Base-by-base conservation (phyloP, 2,329 filamentous ascomycete species). In the Calonectria multiphialidica region DNA sequence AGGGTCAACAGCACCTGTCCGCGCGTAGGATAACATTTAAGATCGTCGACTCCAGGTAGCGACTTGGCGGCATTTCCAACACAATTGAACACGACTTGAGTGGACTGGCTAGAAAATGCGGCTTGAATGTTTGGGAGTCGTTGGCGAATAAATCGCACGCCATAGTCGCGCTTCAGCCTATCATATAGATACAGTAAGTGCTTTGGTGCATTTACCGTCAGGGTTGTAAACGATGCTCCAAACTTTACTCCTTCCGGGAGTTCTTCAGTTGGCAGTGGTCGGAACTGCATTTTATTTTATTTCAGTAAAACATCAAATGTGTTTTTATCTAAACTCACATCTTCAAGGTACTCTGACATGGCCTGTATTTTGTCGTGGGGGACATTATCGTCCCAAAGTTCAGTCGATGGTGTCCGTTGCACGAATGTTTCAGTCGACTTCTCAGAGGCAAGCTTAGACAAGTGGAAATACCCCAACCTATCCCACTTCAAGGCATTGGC, bases 401-500 rank as follows among this genome's bases (percentile, higher is more conserved):
- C 85, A 0, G 80, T 81, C 0, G 84, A 85, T 6, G 80, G 76
- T 1, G 84, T 85, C 16, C 81, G 78, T 18, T 78, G 75, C 5
- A 86, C 82, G 64, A 79, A 86, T 0, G 82, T 78, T 30, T 81
- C 81, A 7, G 80, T 76, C 0, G 80, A 74, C 0, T 74, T 55
- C 9, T 81, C 75, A 6, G 78, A 76, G 2, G 83, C 83, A 6
- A 86, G 73, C 49, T 78, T 77, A 1, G 73, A 78, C 15, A 87
- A 78, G 50, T 85, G 79, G 16, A 78, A 76, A 55, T 86, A 87
- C 0, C 85, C 84, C 4, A 80, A 65, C 1, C 78, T 80, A 66
- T 87, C 86, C 84, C 85, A 86, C 30, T 81, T 81, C 42, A 86
- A 71, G 0, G 84, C 84, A 61, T 86, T 86, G n/a, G 77, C 71